Percentiles rank a stretch among this genome's conserved stretches.
phyloP scores from a whole-genome alignment of 768 basidiomycete genomes.

The Coprinopsis cinerea region DNA sequence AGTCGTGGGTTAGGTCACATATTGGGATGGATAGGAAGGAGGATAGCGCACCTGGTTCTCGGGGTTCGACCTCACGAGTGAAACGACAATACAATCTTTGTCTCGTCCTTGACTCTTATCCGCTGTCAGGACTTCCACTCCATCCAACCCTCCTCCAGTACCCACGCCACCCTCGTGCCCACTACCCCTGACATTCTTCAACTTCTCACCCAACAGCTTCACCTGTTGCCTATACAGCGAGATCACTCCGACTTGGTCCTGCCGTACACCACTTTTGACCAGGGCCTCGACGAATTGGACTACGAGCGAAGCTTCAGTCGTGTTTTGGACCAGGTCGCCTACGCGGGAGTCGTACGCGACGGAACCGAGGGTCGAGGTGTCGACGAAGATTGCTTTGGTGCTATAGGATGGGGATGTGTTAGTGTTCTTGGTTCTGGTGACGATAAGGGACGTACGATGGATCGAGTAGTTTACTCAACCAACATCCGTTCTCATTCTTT shows the following conservation, averaged over 20 bases:
- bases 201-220: conserved; percentile 71
- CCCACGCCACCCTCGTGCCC: not conserved
- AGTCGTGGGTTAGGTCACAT: not conserved
- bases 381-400: conserved; percentile 86
- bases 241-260: conserved; percentile 79
- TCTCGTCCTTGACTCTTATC: conserved; percentile 94
- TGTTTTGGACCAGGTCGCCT: conserved; percentile 90
- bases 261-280: conserved; percentile 51
- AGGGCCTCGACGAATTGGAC: conserved; percentile 66
- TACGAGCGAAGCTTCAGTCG: conserved; percentile 65
- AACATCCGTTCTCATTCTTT: conserved; percentile 41
- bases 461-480: conserved; percentile 61
- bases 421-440: not conserved
- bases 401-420: conserved; percentile 33
- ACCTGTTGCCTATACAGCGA: conserved; percentile 94
- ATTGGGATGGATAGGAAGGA: not conserved
- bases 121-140: conserved; percentile 83
- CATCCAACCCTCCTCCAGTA: conserved; percentile 30
- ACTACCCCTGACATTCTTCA: conserved; percentile 23
- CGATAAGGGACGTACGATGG: conserved; percentile 44
- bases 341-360: conserved; percentile 68
- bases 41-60: conserved; percentile 54
- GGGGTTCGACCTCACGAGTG: conserved; percentile 87
- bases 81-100: conserved; percentile 92
- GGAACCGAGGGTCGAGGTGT: conserved; percentile 72